Base-by-base conservation (phyloP, 78 protist species). In the Dictyostelium brefeldianum region DNA sequence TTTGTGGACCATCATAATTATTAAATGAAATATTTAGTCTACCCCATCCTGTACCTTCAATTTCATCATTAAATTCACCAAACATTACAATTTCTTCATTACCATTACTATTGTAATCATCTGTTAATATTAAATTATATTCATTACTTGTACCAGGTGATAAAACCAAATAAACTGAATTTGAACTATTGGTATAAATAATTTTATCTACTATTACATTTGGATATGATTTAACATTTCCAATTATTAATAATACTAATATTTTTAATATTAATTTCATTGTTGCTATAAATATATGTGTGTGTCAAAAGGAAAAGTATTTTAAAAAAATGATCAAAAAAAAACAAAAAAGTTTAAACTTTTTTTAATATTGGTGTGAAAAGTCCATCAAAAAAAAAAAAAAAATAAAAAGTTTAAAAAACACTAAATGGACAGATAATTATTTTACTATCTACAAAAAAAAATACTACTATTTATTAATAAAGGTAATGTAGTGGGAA, bases 121-220 rank as follows among this genome's bases (percentile, higher is more conserved):
- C 4, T 29, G 22, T 1, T 65, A 29, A 29, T 65, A 29, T 65
- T 65, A 65, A 65, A 65, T 65, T 29, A 29, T 29, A 65, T 65
- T 65, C 46, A 12, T 65, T 41, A 29, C 27, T 14, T 14, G 10
- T 51, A 12, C 4, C 10, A n/a, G n/a, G n/a, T 27, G n/a, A 25
- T 18, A 18, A 65, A 27, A 65, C n/a, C 27, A 65, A 65, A 29
- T 65, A 29, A 65, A 65, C 15, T 65, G 36, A 29, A 29, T 65
- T 65, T 29, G 73, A 65, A 29, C n/a, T 65, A 65, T 65, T 65
- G 5, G 73, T 65, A 65, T 65, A 65, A 29, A 65, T 65, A 29
- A 29, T 65, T 65, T 65, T 65, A 65, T 65, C 46, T 9, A 65
- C 20, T 25, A 25, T 65, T 65, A 65, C 27, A 29, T 11, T 25